Evolutionary conservation across 345 rosid genomes (phyloP).

Genomic region (Nephelium lappaceum): DNA sequence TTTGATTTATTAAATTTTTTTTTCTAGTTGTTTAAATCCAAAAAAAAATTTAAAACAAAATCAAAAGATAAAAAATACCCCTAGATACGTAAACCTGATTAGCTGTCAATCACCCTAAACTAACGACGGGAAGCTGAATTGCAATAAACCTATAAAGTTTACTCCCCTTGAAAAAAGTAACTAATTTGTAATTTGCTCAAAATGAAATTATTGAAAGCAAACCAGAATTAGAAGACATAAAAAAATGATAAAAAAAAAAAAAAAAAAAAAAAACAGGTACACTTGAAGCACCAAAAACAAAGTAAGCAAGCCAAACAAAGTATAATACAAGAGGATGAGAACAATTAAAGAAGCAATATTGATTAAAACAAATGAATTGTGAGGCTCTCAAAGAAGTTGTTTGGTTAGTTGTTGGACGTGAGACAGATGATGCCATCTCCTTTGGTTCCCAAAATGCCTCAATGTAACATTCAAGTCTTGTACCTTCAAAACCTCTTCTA

Average conservation of each 20-base stretch:
- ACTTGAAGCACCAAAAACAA: not conserved
- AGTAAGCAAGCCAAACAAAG: not conserved
- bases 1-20: no score
- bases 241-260: no score
- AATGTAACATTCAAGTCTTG: slow-evolving; percentile 82
- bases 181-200: no score
- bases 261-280: no score
- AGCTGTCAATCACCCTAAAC: no score
- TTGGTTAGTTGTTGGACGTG: slow-evolving; percentile 51
- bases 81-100: no score
- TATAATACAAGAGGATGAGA: not conserved
- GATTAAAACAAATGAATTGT: slow-evolving; percentile 6
- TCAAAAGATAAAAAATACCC: no score
- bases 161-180: no score
- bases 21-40: no score
- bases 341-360: not conserved
- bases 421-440: slow-evolving; percentile 66
- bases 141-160: no score
- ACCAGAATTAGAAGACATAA: not conserved
- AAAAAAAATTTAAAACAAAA: no score
- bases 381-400: slow-evolving; percentile 8
- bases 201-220: not conserved
- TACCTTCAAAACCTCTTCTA: slow-evolving; percentile 60
- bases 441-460: slow-evolving; percentile 66
- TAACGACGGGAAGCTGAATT: no score